A percentile compares a stretch with the other conserved stretches of the same genome.
Evolutionary conservation across 192 early-diverging fungal species (phyloP).

Genomic region (Mortierella claussenii): DNA sequence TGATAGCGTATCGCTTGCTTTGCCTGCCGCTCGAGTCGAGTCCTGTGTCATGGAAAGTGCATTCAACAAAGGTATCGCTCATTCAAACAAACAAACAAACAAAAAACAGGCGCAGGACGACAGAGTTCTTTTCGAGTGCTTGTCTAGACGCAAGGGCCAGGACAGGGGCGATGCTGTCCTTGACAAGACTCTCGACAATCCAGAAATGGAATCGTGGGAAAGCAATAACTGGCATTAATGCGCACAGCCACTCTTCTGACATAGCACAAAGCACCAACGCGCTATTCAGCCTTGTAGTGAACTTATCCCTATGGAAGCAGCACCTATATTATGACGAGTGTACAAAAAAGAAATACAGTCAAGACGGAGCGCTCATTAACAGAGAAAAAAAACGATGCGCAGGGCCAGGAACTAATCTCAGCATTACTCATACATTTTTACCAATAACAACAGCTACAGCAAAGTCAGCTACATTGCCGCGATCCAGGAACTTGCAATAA

Average conservation of each 20-base stretch:
- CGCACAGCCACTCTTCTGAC: too few relatives aligned
- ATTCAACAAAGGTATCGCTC: not conserved
- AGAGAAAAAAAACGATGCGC: too few relatives aligned
- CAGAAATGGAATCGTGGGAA: not conserved
- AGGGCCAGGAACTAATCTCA: too few relatives aligned
- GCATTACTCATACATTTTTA: too few relatives aligned
- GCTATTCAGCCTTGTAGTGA: not conserved
- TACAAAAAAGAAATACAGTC: too few relatives aligned
- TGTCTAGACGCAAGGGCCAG: slow-evolving; percentile 65
- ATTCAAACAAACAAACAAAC: not conserved
- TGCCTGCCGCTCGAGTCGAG: slow-evolving; percentile 36
- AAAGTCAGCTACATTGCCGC: slow-evolving; percentile 70
- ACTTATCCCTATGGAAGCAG: slow-evolving; percentile 59
- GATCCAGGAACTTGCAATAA: slow-evolving; percentile 63
- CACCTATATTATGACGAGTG: too few relatives aligned
- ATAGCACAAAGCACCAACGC: too few relatives aligned
- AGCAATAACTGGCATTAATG: too few relatives aligned
- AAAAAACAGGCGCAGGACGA: slow-evolving; percentile 20
- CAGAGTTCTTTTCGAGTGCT: slow-evolving; percentile 51
- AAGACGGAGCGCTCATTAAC: too few relatives aligned
- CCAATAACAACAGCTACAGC: slow-evolving; percentile 77
- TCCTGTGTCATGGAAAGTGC: slow-evolving; percentile 13
- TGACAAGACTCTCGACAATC: slow-evolving; percentile 53
- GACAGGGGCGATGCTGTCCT: slow-evolving; percentile 67
- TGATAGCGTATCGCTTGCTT: slow-evolving; percentile 62